Base-by-base conservation (phyloP, 2,329 filamentous ascomycete species). In the Ophiostoma quercus region DNA sequence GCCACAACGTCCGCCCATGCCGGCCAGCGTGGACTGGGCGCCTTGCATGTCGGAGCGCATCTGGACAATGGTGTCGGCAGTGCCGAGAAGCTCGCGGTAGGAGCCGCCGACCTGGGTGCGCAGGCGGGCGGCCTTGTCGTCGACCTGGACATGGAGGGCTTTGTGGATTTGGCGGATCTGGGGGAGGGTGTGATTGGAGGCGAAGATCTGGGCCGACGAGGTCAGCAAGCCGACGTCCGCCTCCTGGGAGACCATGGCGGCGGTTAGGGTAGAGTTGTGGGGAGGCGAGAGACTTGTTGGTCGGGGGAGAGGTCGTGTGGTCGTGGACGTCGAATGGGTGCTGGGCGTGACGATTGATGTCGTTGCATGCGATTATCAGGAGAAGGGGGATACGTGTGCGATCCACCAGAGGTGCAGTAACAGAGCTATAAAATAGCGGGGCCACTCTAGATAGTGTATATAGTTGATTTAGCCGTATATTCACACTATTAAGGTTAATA, bases 81-180 rank as follows among this genome's bases (percentile, higher is more conserved):
- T 97, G 68, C 92, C 92, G 34, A 98, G 87, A 9, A 98, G 87
- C 75, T 95, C 92, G 74, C 94, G 91, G 79, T 98, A 98, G 76
- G 85, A 88, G 71, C 81, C 83, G 74, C 87, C 87, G 72, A 90
- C 87, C 77, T 88, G 85, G 22, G 84, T 87, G 74, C 87, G 86
- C 75, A 90, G 81, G 41, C 87, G 86, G 67, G 81, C 81, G 43
- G 86, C 83, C 75, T 88, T 88, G 77, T 89, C 87, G 73, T 89
- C 87, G 74, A 88, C 84, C 73, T 85, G 82, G 11, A 79, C 80
- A 76, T 87, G 85, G 51, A 90, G 83, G 29, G 80, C 79, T 74
- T 86, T 85, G 80, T 90, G 87, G 73, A 89, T 84, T 70, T 85
- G 81, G 68, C 87, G 85, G 76, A 90, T 86, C 77, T 88, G 86